Evolutionary conservation across 2,329 filamentous ascomycete species (phyloP), one percentile per base, ranked within the genome.

Genomic region (Pyricularia sp.): DNA sequence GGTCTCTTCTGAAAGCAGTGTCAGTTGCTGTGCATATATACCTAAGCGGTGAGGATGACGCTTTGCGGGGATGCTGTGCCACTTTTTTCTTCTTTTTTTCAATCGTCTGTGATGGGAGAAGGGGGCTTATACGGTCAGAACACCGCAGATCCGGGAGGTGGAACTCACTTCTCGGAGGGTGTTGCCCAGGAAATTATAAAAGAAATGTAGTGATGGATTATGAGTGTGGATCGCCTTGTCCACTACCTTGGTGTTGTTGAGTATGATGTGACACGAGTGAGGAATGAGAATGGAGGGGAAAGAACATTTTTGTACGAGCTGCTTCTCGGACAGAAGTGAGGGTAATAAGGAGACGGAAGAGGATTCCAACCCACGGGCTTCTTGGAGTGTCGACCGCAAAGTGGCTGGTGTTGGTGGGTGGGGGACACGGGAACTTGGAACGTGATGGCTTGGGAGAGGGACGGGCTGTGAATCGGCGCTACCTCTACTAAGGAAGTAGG

Each of bases 11-110:
- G 64, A 12, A n/a, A 36, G 64, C 9, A 26, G 14, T 33, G 64
- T 65, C 23, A 65, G 64, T 33, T 36, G 30, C 20, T 65, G 30
- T 65, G 30, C 17, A 30, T 23, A 36, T 26, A 36, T 23, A 36
- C 9, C 30, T 7, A 33, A 33, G 64, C 64, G 64, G 64, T 65
- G 64, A 65, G 64, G 64, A 36, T 6, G 4, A 33, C 30, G 30
- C 64, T 33, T n/a, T 65, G 64, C 64, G 64, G 30, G 30, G 30
- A 31, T 65, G 26, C 23, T 20, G 23, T 30, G 64, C 64, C 64
- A 25, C 64, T 65, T 65, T 65, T 65, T 65, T 65, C 20, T 63
- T 26, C 28, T 65, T 64, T n/a, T n/a, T 65, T 31, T 65, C 36
- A 36, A 23, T 30, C 28, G 64, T 25, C 20, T 30, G 63, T 36